phyloP scores from a whole-genome alignment of 1,139 yeast species.

The Magnusiomyces starmeri region DNA sequence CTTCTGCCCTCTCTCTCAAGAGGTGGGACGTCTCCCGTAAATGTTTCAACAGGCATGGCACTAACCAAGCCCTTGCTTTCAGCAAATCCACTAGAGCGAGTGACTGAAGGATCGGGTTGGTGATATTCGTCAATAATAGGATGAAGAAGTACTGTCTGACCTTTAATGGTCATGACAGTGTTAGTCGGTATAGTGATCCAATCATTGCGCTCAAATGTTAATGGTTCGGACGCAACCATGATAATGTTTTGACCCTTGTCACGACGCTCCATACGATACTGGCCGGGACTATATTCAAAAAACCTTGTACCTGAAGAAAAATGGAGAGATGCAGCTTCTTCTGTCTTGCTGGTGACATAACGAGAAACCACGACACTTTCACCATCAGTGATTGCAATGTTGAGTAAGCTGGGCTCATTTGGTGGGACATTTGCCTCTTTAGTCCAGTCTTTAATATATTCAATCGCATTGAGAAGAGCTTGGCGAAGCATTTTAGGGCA shows the following conservation, averaged over 20 bases:
- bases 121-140: slow-evolving; percentile 89
- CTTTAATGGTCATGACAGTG: slow-evolving; percentile 73
- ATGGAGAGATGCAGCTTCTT: slow-evolving; percentile 93
- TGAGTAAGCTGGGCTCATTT: slow-evolving; percentile 76
- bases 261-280: slow-evolving; percentile 87
- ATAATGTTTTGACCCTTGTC: slow-evolving; percentile 90
- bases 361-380: slow-evolving; percentile 80
- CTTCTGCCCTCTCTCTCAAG: slow-evolving; percentile 77
- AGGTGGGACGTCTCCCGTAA: slow-evolving; percentile 52
- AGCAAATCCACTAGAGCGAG: slow-evolving; percentile 75
- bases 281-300: slow-evolving; percentile 75
- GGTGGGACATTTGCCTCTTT: slow-evolving; percentile 40
- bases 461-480: slow-evolving; percentile 70
- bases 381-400: slow-evolving; percentile 95
- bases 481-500: slow-evolving; percentile 54
- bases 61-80: slow-evolving; percentile 90
- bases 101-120: slow-evolving; percentile 57
- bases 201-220: slow-evolving; percentile 92
- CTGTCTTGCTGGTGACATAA: slow-evolving; percentile 79
- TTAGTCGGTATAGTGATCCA: slow-evolving; percentile 98
- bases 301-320: slow-evolving; percentile 91
- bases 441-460: slow-evolving; percentile 62
- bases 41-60: slow-evolving; percentile 48
- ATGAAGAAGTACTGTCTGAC: slow-evolving; percentile 80
- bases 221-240: slow-evolving; percentile 94